These are phyloP conservation scores for Russula vinacea DNA, from an alignment of 768 basidiomycete species.

Conservation along the genomic window DNA sequence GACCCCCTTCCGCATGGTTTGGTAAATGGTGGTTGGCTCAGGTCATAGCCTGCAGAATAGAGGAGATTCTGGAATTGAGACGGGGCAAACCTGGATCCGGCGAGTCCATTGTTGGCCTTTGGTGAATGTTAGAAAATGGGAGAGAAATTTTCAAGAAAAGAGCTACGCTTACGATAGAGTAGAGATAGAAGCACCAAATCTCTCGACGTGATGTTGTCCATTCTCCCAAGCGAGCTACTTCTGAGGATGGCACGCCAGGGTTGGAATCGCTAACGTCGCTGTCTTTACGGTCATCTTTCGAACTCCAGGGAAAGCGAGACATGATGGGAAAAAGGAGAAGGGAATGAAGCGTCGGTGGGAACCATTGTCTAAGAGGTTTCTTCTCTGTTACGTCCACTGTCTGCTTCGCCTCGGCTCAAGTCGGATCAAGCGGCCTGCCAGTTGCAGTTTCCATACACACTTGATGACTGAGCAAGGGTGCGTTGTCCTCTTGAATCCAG, in stretches of 20 bases:
- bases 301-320: conserved; percentile 33
- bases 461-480: too few relatives aligned
- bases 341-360: conserved; percentile 86
- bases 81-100: conserved; percentile 69
- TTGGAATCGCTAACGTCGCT: neutral
- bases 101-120: conserved; percentile 63
- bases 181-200: conserved; percentile 60
- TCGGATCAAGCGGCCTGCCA: neutral
- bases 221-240: neutral
- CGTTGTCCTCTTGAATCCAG: too few relatives aligned
- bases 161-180: conserved; percentile 43
- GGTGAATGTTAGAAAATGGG: neutral
- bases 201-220: conserved; percentile 31
- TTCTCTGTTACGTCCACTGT: conserved; percentile 34
- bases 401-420: neutral
- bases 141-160: neutral
- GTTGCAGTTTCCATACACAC: too few relatives aligned
- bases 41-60: conserved; percentile 68
- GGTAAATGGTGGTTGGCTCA: conserved; percentile 52
- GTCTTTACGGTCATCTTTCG: neutral
- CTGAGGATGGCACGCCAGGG: neutral
- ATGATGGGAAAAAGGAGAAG: conserved; percentile 77
- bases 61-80: conserved; percentile 74
- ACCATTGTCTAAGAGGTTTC: conserved; percentile 39
- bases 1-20: conserved; percentile 48